Evolutionary conservation across 2,329 filamentous ascomycete genomes (phyloP), one percentile per base, ranked within the genome.

Genomic region (Sarocladium strictum): DNA sequence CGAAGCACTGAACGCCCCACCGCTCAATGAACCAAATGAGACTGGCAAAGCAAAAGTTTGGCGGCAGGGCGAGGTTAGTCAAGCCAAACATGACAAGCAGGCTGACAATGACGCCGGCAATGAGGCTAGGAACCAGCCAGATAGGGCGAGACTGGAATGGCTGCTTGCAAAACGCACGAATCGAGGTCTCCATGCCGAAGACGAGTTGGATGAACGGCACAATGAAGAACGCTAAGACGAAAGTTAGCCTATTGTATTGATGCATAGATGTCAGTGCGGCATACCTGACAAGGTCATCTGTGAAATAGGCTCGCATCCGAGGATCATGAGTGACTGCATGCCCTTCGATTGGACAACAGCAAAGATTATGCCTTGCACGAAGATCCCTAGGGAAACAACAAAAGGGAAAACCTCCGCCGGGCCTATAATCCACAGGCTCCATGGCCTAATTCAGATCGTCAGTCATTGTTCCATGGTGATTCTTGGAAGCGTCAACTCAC

Each of bases 1-100:
- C 73, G 54, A 88, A 78, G 55, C 77, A 79, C 4, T 78, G 76
- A 14, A 76, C 64, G n/a, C 81, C 76, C 68, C 83, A 89, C 59
- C 73, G 75, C 54, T 79, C 74, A 40, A 87, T 72, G 58, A 86
- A 86, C 81, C 82, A 88, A 59, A 87, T 81, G 7, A 89, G 72
- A 5, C 82, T 84, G 23, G 83, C 83, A 61, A 87, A 84, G 69
- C 86, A 89, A 53, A 78, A 75, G 58, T 84, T 77, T 5, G 76
- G 75, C 41, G 84, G 77, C 15, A 83, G 81, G 24, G 85, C 77
- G 35, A 84, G 69, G 67, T 84, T 85, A 19, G 79, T 83, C 19
- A 80, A 63, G 55, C 83, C 70, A 45, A 80, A 64, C 17, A 75
- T 66, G 24, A 85, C 67, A 9, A 76, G 63, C 19, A 66, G 72